A percentile compares a stretch with the other conserved stretches of the same genome.
phyloP scores from a whole-genome alignment of 495 filamentous ascomycete species.

The Aspergillus asperescens region DNA sequence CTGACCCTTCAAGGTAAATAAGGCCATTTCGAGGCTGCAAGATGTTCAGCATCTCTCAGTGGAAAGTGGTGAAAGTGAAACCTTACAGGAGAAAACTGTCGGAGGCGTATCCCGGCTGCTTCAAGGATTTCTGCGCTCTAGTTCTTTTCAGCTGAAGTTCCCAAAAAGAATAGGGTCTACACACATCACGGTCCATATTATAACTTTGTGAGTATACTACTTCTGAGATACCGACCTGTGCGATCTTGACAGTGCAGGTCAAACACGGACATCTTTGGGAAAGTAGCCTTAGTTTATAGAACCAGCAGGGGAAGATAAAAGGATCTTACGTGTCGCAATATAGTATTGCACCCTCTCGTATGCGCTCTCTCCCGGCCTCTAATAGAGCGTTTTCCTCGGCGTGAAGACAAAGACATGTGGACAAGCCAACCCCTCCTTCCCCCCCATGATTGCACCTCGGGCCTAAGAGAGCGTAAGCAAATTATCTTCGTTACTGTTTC shows the following conservation, averaged over 20 bases:
- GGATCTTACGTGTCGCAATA: conserved; percentile 79
- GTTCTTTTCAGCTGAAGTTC: conserved; percentile 10
- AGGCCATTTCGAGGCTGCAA: conserved; percentile 46
- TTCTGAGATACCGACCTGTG: conserved; percentile 89
- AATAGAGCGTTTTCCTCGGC: conserved; percentile 95
- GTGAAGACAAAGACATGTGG: conserved; percentile 89
- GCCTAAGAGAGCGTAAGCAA: conserved; percentile 32
- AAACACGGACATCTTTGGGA: conserved; percentile 74
- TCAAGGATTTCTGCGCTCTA: conserved; percentile 73
- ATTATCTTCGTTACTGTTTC: conserved; percentile 38
- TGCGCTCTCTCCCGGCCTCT: conserved; percentile 87
- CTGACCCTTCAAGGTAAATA: conserved; percentile 34
- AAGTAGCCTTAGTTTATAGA: neutral
- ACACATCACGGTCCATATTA: conserved; percentile 74
- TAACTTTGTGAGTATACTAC: conserved; percentile 93
- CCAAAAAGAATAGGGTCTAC: conserved; percentile 4
- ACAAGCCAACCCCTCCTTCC: conserved; percentile 64
- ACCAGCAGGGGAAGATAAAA: neutral
- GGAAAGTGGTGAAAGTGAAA: neutral
- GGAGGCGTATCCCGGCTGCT: conserved; percentile 67
- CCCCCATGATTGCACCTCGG: conserved; percentile 73
- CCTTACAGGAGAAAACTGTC: conserved; percentile 77
- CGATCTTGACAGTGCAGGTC: conserved; percentile 98
- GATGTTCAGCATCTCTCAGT: conserved; percentile 11
- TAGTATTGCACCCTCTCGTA: conserved; percentile 69